Percentiles rank a stretch among this genome's conserved stretches.
These are phyloP conservation scores for Nigrograna mackinnonii DNA, from an alignment of 2,329 filamentous ascomycete species.

Conservation along the genomic window DNA sequence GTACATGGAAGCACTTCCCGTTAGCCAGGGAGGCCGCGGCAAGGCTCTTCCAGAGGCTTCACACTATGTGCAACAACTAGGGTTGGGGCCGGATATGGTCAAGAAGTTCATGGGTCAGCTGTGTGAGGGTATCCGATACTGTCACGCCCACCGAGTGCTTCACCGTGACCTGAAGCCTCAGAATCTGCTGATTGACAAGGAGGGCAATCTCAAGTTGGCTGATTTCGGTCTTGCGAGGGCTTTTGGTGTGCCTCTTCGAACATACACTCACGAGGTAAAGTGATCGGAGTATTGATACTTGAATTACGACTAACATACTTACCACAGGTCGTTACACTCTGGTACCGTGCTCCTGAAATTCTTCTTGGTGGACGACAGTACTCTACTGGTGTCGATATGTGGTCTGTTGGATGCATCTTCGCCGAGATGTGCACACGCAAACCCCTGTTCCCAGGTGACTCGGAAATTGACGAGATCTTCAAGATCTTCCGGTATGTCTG, in stretches of 20 bases:
- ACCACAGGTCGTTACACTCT: conserved; percentile 80
- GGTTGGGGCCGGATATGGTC: conserved; percentile 78
- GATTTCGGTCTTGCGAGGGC: conserved; percentile 89
- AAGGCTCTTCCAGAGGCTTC: conserved; percentile 83
- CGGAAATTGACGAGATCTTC: conserved; percentile 92
- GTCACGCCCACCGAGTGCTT: conserved; percentile 83
- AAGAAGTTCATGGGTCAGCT: conserved; percentile 94
- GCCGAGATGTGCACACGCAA: conserved; percentile 96
- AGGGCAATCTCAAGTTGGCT: conserved; percentile 87
- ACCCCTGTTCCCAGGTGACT: conserved; percentile 89
- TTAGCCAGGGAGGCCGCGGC: conserved; percentile 81
- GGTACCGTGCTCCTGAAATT: conserved; percentile 92
- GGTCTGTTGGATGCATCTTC: conserved; percentile 93
- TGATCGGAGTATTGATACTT: too few species aligned
- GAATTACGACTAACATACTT: too few species aligned
- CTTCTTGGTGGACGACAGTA: conserved; percentile 89
- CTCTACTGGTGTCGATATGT: conserved; percentile 94
- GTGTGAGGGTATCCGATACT: conserved; percentile 82
- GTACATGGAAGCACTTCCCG: conserved; percentile 90
- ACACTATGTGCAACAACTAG: conserved; percentile 66
- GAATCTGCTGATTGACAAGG: conserved; percentile 82
- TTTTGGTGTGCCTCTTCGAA: conserved; percentile 87
- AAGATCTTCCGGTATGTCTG: conserved; percentile 80
- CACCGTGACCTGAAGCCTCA: conserved; percentile 91
- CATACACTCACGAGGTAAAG: conserved; percentile 87